phyloP scores from a whole-genome alignment of 169 alveolate genomes.

The Plasmodium gonderi region DNA sequence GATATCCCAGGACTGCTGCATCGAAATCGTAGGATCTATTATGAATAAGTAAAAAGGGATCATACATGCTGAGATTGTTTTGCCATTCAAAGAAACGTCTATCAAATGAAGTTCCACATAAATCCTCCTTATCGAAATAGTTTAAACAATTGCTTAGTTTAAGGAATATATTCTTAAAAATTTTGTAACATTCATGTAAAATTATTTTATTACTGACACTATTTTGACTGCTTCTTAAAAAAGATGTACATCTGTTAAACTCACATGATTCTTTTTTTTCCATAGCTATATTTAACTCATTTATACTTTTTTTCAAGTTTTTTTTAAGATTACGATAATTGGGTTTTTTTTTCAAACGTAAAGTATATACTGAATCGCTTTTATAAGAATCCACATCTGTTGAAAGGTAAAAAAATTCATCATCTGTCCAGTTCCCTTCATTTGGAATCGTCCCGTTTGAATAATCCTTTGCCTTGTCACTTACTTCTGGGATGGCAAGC shows the following conservation, averaged over 20 bases:
- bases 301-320: conserved; percentile 6
- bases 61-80: conserved; percentile 39
- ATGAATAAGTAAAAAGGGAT: conserved; percentile 11
- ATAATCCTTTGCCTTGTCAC: too few species aligned
- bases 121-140: background rate
- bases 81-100: conserved; percentile 28
- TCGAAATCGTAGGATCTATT: background rate
- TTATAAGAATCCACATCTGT: conserved; percentile 61
- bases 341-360: background rate
- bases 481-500: too few species aligned
- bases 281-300: background rate
- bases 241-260: background rate
- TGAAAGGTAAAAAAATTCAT: conserved; percentile 45
- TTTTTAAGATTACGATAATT: background rate
- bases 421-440: background rate
- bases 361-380: conserved; percentile 34
- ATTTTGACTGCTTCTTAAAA: background rate
- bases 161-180: background rate
- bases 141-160: background rate
- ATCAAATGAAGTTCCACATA: background rate
- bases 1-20: background rate
- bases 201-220: background rate
- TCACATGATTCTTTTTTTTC: conserved; percentile 4
- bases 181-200: conserved; percentile 20
- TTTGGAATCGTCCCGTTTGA: background rate